These are phyloP conservation scores for Carpinus fangiana DNA, from an alignment of 306 rosid species.

Conservation along the genomic window DNA sequence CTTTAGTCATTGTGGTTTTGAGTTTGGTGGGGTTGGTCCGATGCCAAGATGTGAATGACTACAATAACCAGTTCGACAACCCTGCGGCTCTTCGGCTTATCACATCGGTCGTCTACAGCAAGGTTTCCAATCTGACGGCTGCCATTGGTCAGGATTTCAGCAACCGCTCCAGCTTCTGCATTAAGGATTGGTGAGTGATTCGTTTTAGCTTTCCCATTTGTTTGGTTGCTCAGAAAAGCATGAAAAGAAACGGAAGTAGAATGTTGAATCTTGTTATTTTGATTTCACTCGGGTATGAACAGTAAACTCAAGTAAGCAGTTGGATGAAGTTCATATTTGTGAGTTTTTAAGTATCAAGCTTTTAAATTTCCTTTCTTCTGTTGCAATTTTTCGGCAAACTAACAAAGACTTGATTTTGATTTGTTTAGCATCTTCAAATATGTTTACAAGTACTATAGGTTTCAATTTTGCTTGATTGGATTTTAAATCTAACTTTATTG, in stretches of 20 bases:
- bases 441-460: neutral
- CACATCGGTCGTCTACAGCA: slow-evolving; percentile 55
- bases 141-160: slow-evolving; percentile 50
- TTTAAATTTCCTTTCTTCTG: neutral
- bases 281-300: neutral
- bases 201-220: neutral
- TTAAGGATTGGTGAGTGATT: slow-evolving; percentile 68
- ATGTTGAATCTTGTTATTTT: neutral
- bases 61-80: slow-evolving; percentile 47
- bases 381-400: neutral
- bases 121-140: slow-evolving; percentile 68
- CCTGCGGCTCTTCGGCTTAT: slow-evolving; percentile 69
- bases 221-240: slow-evolving; percentile 3
- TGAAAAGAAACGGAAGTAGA: neutral
- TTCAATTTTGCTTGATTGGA: slow-evolving; percentile 2
- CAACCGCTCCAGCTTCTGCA: slow-evolving; percentile 63
- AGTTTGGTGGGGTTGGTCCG: slow-evolving; percentile 37
- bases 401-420: neutral
- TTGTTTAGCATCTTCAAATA: neutral
- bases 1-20: slow-evolving; percentile 35
- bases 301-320: neutral
- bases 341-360: neutral
- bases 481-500: slow-evolving; percentile 27
- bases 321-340: neutral
- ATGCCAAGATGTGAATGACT: slow-evolving; percentile 59